Evolutionary conservation across 2,329 filamentous ascomycete species (phyloP).

Genomic region (Aspergillus tamarii): DNA sequence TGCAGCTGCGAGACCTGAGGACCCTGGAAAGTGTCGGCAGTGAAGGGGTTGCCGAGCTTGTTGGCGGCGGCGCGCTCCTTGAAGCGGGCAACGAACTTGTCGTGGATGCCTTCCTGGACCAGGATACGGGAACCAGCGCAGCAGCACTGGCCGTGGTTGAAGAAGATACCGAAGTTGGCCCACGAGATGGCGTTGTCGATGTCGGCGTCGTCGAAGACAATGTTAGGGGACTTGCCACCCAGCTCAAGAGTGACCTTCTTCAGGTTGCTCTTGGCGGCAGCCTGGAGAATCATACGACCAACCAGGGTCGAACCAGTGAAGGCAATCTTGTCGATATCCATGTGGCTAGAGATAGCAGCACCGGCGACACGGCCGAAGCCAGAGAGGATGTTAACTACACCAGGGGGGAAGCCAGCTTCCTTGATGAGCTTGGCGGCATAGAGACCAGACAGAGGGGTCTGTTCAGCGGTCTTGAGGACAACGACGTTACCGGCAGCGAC

Average conservation of each 20-base stretch:
- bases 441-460: slow-evolving; percentile 69
- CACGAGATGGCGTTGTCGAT: slow-evolving; percentile 32
- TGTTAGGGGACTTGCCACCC: slow-evolving; percentile 33
- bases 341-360: slow-evolving; percentile 65
- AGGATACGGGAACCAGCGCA: slow-evolving; percentile 29
- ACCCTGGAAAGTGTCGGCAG: slow-evolving; percentile 78
- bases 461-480: slow-evolving; percentile 30
- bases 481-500: slow-evolving; percentile 14
- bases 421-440: slow-evolving; percentile 57
- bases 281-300: slow-evolving; percentile 64
- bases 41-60: slow-evolving; percentile 80
- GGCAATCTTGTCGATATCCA: slow-evolving; percentile 67
- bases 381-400: slow-evolving; percentile 67
- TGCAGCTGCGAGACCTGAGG: slow-evolving; percentile 81
- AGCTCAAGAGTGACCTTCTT: slow-evolving; percentile 64
- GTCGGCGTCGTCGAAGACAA: slow-evolving; percentile 30
- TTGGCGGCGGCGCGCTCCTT: slow-evolving; percentile 74
- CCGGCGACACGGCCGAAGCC: slow-evolving; percentile 79
- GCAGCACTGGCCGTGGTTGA: slow-evolving; percentile 33
- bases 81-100: slow-evolving; percentile 70
- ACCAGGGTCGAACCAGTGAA: slow-evolving; percentile 66
- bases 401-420: slow-evolving; percentile 64
- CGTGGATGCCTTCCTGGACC: slow-evolving; percentile 30
- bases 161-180: slow-evolving; percentile 33
- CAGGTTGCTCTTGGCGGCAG: slow-evolving; percentile 63